Conservation (phyloP, 768 basidiomycete species). For the Podaxis sp. region DNA sequence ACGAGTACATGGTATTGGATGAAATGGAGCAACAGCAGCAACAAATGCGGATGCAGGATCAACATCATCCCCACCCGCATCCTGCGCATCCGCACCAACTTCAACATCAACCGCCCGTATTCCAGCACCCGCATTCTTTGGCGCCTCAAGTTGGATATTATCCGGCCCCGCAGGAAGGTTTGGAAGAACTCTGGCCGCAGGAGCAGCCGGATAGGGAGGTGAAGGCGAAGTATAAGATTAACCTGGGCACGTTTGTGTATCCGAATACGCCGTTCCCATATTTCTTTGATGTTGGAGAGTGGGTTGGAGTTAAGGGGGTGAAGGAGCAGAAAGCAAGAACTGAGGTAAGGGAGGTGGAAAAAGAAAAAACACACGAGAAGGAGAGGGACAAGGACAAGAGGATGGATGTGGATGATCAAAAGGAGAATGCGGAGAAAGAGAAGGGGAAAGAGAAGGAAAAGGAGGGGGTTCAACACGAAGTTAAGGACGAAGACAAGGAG, state of each 20-base stretch:
- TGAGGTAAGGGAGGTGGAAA: constrained; percentile 21
- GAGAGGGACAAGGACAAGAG: constrained; percentile 19
- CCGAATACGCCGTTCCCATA: constrained; percentile 62
- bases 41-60: constrained; percentile 16
- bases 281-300: constrained; percentile 38
- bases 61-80: constrained; percentile 13
- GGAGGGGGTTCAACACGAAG: constrained; percentile 16
- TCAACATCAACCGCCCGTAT: constrained; percentile 4
- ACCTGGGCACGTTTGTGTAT: constrained; percentile 59
- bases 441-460: constrained; percentile 2
- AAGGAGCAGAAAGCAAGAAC: constrained; percentile 22
- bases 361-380: constrained; percentile 15
- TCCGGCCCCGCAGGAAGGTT: constrained; percentile 1
- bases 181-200: constrained; percentile 13
- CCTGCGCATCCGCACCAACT: constrained; percentile 15
- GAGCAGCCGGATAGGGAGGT: constrained; percentile 17
- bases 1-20: constrained; percentile 9
- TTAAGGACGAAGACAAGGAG: constrained; percentile 16
- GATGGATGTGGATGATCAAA: neutral
- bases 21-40: constrained; percentile 14
- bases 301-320: constrained; percentile 14
- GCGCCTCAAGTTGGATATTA: constrained; percentile 11
- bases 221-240: constrained; percentile 31
- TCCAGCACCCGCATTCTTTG: constrained; percentile 12
- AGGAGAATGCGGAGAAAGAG: neutral